Base-by-base conservation (phyloP, 768 basidiomycete species). In the Mrakia frigida region DNA sequence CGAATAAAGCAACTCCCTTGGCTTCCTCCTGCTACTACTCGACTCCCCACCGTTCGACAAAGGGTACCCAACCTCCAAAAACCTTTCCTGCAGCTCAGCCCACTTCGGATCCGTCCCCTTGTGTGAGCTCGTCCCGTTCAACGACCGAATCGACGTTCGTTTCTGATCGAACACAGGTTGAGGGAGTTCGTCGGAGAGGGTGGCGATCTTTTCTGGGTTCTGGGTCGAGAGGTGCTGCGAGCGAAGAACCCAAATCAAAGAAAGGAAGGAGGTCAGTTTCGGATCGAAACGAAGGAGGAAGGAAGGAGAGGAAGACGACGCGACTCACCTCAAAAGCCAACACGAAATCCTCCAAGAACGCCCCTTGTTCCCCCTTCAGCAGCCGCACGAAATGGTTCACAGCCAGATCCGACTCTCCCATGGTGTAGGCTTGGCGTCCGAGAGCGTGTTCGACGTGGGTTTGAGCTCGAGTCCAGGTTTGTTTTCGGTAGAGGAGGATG, bases 341-440 rank as follows among this genome's bases (percentile, higher is more conserved):
- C 33, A 88, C 87, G 80, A 98, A 92, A 84, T 99, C 96, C 76
- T 96, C 92, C 50, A 98, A 81, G 9, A 92, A 85, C 76, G 89
- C 90, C 75, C 90, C 91, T 65, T 87, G 86, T 43, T 80, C 80
- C 25, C 81, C 81, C 7, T 79, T 74, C 13, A 98, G 85, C 23
- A 96, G 85, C 0, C 88, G 86, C 28, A 96, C 82, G 82, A 98
- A 98, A 76, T 91, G 87, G 60, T 86, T 85, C 37, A 95, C 89
- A 11, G 96, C 94, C 10, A 87, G 88, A 65, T 86, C 86, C 37
- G 91, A 87, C 80, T 95, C 89, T 16, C 95, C 94, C n/a, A 91
- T 90, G 0, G 92, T 93, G 82, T 97, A 98, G 53, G 94, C 85
- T 78, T 98, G 84, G 56, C 95, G 87, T 46, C 93, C 96, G 6